Base-by-base conservation (phyloP, 306 rosid species). In the Dalbergia oliveri region DNA sequence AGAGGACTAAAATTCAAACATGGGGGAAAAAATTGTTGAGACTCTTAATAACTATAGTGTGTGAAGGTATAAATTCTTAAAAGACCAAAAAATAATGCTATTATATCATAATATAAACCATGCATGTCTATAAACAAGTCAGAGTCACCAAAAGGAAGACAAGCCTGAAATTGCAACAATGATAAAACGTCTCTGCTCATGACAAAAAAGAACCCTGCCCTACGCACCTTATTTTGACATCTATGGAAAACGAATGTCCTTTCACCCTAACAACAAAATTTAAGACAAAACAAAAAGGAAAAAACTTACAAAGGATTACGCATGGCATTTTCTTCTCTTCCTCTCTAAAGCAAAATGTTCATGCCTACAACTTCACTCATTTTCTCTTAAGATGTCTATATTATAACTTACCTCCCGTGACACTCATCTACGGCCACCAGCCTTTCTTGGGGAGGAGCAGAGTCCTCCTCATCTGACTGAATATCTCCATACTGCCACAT, bases 401-500 rank as follows among this genome's bases (percentile, higher is more conserved):
- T 73, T 84, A 70, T 81, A 72, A 72, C 33, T 76, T 80, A 79
- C 49, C 81, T 58, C 67, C 41, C 8, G 7, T n/a, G 63, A 81
- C 77, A 75, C 81, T 93, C 81, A 93, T 80, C 74, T 89, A 64
- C 92, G 88, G 65, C 94, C 96, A 49, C 72, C 89, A 5, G 89
- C 87, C 88, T 95, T 95, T 74, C 91, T 89, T 18, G 77, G 84
- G 93, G 93, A 81, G 92, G 97, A 44, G 64, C 88, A 5, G 69
- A 57, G 62, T 95, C 99, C 73, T 95, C 99, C 0, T 95, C 99
- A 45, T 95, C 99, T 0, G 99, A 93, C 84, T 91, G 88, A 71
- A 89, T 82, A 61, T 95, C 96, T 61, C 99, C 99, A 33, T 95
- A 93, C 85, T 89, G 94, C 99, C 99, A 95, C 72, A 91, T 95